Evolutionary conservation across 495 filamentous ascomycete genomes (phyloP), one percentile per base, ranked within the genome.

Genomic region (Aspergillus nanangensis): DNA sequence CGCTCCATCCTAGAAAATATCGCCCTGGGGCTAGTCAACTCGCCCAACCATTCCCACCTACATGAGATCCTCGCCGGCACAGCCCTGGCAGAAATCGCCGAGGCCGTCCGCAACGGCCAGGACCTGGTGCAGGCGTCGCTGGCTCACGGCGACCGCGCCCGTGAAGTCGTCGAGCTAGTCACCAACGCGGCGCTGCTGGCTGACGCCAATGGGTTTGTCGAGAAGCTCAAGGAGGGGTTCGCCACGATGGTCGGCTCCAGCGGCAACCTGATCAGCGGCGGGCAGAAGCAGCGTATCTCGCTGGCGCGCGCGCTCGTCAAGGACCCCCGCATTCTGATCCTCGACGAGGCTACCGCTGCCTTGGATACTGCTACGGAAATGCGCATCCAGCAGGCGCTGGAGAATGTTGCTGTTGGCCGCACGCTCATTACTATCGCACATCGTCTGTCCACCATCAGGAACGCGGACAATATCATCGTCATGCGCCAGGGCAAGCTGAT

Each of bases 271-370:
- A 75, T 87, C 25, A 82, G 78, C 14, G 79, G 79, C 22, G 80
- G 80, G 1, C 80, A 87, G 49, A 79, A 78, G 38, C 83, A 87
- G 50, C 67, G 82, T 17, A 58, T 87, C 5, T 72, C 85, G 8
- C 81, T 90, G 41, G 85, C 86, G 1, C 71, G 86, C 17, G 82
- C 80, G 19, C 79, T 90, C 22, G 76, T 94, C 43, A 86, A 87
- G 55, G 75, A 87, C 38, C 88, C 90, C 0, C 79, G 79, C n/a
- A 83, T 95, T 45, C 67, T 95, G 4, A 83, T 95, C 24, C 66
- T 95, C 5, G 88, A 94, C 55, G 89, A 95, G 62, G 88, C 89
- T 14, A 93, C 88, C 1, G 81, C 61, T 5, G 71, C 69, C 24
- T 35, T 81, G 2, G 78, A 81, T 56, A 78, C 78, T 3, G 55